A percentile compares a stretch with the other conserved stretches of the same genome.
Conservation (phyloP, 2,329 filamentous ascomycete genomes). For the Fusarium irregulare region DNA sequence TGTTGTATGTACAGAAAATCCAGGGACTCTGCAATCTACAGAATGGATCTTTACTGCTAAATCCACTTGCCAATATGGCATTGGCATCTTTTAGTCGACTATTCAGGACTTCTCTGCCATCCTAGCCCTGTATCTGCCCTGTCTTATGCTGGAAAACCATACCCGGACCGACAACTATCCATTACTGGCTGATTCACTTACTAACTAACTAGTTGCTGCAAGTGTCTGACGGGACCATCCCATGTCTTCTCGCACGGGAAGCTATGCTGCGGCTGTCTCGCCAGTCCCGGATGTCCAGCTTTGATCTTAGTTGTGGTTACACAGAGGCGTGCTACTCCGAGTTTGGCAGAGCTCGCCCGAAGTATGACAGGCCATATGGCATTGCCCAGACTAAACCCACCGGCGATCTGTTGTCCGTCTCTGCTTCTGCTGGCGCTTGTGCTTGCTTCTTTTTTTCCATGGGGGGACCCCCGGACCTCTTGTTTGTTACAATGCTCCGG, state of each 20-base stretch:
- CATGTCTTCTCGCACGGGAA: not conserved
- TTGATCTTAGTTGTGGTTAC: constrained; percentile 36
- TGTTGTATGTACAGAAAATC: not conserved
- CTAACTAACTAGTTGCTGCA: not conserved
- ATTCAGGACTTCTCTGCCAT: not conserved
- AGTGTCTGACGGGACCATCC: constrained; percentile 3
- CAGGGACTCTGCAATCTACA: not conserved
- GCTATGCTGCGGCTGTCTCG: constrained; percentile 31
- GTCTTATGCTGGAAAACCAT: constrained; percentile 26
- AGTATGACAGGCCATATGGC: constrained; percentile 26
- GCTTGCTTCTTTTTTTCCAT: constrained; percentile 6
- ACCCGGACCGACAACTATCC: constrained; percentile 6
- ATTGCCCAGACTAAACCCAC: constrained; percentile 31
- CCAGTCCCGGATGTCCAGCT: constrained; percentile 13
- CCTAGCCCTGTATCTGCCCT: not conserved
- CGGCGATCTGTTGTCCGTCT: constrained; percentile 26
- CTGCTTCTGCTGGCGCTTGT: not conserved
- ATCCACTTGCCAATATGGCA: constrained; percentile 17
- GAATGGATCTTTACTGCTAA: constrained; percentile 23
- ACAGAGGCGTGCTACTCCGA: constrained; percentile 42
- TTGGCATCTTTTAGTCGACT: not conserved
- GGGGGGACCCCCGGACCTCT: constrained; percentile 11
- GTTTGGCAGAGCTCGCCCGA: constrained; percentile 30
- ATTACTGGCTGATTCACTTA: not conserved
- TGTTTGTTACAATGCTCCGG: constrained; percentile 22